phyloP scores from a whole-genome alignment of 192 early-diverging fungal species.

The Coemansia sp. region DNA sequence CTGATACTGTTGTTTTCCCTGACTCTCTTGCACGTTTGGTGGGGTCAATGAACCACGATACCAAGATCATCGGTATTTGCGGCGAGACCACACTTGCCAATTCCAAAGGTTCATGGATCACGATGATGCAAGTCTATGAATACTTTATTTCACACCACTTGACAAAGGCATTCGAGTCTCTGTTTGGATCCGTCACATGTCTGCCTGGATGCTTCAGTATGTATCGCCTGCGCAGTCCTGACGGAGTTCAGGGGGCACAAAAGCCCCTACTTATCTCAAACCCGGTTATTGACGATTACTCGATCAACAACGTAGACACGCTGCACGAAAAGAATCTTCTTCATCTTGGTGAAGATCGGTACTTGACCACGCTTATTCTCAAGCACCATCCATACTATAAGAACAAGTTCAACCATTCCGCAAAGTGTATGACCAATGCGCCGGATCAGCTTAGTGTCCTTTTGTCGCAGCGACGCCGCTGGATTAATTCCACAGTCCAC shows the following conservation, averaged over 20 bases:
- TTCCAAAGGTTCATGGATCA: constrained; percentile 90
- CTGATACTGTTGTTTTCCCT: constrained; percentile 89
- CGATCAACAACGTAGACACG: constrained; percentile 91
- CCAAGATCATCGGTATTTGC: constrained; percentile 89
- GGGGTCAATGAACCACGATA: constrained; percentile 86
- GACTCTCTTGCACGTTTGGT: constrained; percentile 93
- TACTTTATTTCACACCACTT: constrained; percentile 98
- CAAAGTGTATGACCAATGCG: constrained; percentile 89
- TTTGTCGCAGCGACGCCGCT: constrained; percentile 96
- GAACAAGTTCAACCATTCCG: constrained; percentile 90
- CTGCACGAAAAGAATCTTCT: constrained; percentile 99
- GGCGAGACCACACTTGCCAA: constrained; percentile 95
- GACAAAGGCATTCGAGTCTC: constrained; percentile 95
- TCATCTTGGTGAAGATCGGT: constrained; percentile 98
- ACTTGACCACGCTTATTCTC: constrained; percentile 89
- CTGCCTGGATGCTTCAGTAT: constrained; percentile 99
- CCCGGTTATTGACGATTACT: constrained; percentile 89
- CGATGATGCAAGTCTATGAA: constrained; percentile 99
- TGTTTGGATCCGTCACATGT: constrained; percentile 97
- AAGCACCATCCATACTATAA: constrained; percentile 98
- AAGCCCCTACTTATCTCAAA: constrained; percentile 88
- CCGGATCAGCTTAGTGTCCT: constrained; percentile 93
- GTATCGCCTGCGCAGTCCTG: constrained; percentile 93
- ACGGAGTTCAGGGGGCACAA: constrained; percentile 60
- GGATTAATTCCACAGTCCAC: constrained; percentile 99